Evolutionary conservation across 2,329 filamentous ascomycete genomes (phyloP).

Genomic region (Fusarium sublunatum): DNA sequence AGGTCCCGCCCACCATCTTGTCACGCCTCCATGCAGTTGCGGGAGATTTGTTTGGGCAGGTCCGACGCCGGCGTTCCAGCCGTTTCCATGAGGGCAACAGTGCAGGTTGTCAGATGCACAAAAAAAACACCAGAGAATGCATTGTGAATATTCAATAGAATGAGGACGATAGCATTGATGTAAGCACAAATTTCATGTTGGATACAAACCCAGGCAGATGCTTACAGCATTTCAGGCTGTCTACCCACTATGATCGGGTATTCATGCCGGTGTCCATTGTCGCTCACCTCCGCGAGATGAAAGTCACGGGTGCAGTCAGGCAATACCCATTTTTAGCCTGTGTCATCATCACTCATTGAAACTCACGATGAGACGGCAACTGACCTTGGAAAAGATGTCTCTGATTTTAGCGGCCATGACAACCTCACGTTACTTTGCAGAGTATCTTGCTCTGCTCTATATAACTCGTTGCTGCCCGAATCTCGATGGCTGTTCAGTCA

Average conservation of each 20-base stretch:
- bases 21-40: constrained; percentile 15
- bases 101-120: constrained; percentile 1
- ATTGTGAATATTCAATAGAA: too few species aligned
- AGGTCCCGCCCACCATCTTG: constrained; percentile 10
- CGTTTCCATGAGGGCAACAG: constrained; percentile 14
- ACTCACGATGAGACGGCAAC: constrained; percentile 29
- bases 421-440: constrained; percentile 35
- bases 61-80: constrained; percentile 29
- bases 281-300: not conserved
- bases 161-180: too few species aligned
- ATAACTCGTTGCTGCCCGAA: constrained; percentile 14
- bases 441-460: constrained; percentile 11
- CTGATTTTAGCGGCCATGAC: constrained; percentile 29
- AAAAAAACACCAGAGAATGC: constrained; percentile 11
- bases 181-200: too few species aligned
- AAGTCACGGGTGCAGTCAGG: constrained; percentile 6
- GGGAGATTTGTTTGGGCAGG: constrained; percentile 28
- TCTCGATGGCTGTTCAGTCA: constrained; percentile 23
- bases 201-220: too few species aligned
- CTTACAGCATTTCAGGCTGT: too few species aligned
- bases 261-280: not conserved
- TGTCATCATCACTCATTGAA: constrained; percentile 10
- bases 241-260: not conserved
- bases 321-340: constrained; percentile 13
- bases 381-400: constrained; percentile 32